These are phyloP conservation scores for Phellopilus nigrolimitatus DNA, from an alignment of 1,284 basidiomycete species.

Conservation along the genomic window DNA sequence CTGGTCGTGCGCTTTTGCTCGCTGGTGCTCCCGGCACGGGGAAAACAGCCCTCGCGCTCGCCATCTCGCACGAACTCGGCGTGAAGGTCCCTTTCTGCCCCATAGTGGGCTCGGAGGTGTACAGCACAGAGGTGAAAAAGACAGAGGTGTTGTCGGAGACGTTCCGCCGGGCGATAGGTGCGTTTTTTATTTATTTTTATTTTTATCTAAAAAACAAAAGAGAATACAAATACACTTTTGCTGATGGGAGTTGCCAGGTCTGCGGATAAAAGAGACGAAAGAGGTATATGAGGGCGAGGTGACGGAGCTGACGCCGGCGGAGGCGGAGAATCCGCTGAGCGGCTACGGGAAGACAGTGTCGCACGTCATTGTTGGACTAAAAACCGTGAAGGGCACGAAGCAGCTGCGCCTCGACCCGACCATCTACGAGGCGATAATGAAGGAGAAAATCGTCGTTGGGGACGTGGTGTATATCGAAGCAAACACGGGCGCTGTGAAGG, in stretches of 20 bases:
- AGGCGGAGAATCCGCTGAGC: conserved; percentile 91
- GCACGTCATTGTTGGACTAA: conserved; percentile 94
- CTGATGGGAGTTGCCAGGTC: conserved; percentile 58
- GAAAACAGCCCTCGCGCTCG: conserved; percentile 93
- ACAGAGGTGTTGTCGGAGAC: conserved; percentile 97
- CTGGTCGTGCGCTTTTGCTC: conserved; percentile 83
- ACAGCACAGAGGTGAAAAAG: conserved; percentile 97
- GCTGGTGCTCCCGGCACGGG: conserved; percentile 92
- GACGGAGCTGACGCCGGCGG: conserved; percentile 93
- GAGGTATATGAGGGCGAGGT: conserved; percentile 99
- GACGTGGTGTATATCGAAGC: conserved; percentile 97
- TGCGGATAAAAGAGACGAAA: conserved; percentile 97
- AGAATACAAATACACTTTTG: not conserved
- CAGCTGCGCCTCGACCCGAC: conserved; percentile 92
- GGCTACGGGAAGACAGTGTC: conserved; percentile 99
- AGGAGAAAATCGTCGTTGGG: conserved; percentile 95
- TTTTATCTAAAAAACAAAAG: not conserved
- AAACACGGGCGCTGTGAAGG: conserved; percentile 95
- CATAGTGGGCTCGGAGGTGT: conserved; percentile 97
- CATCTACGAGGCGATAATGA: conserved; percentile 96
- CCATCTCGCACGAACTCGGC: conserved; percentile 91
- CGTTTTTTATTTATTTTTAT: too few relatives aligned
- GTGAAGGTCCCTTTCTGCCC: conserved; percentile 96
- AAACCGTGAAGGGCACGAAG: conserved; percentile 98
- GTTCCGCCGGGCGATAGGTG: conserved; percentile 94